Conservation (phyloP, 352 stramenopile species). For the Pythium rishiriense region DNA sequence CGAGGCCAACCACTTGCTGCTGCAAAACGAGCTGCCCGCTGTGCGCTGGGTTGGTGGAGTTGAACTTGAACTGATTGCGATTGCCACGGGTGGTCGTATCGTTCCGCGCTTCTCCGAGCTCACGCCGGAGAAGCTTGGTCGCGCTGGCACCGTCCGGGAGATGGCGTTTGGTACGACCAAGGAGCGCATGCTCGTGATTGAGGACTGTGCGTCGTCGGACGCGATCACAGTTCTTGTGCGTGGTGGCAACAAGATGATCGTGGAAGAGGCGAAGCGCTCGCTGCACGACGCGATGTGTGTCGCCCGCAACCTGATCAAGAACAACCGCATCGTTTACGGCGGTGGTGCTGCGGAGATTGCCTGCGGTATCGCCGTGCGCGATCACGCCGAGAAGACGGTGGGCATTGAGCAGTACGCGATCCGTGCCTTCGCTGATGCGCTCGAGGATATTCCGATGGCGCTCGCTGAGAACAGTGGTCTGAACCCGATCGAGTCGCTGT, state of each 20-base stretch:
- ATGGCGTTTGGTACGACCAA: conserved; percentile 98
- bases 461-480: conserved; percentile 99
- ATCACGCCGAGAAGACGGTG: conserved; percentile 81
- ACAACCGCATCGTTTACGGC: conserved; percentile 99
- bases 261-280: conserved; percentile 99
- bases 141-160: conserved; percentile 93
- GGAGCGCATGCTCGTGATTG: conserved; percentile 98
- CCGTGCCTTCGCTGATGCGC: conserved; percentile 97
- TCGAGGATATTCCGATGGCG: conserved; percentile 99
- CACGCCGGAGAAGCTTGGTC: conserved; percentile 96
- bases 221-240: conserved; percentile 98
- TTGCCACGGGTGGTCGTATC: conserved; percentile 98
- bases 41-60: conserved; percentile 99
- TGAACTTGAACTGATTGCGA: conserved; percentile 99
- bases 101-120: conserved; percentile 98
- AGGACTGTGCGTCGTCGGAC: conserved; percentile 98
- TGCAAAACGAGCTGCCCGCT: conserved; percentile 97
- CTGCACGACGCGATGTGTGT: conserved; percentile 99
- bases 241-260: conserved; percentile 99
- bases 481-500: conserved; percentile 97
- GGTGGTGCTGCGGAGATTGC: conserved; percentile 97
- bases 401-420: conserved; percentile 97
- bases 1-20: conserved; percentile 98
- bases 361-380: conserved; percentile 94
- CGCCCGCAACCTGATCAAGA: conserved; percentile 98